A percentile compares a stretch with the other conserved stretches of the same genome.
Evolutionary conservation across 257 asterid genomes (phyloP).

Genomic region (Anisodus acutangulus): DNA sequence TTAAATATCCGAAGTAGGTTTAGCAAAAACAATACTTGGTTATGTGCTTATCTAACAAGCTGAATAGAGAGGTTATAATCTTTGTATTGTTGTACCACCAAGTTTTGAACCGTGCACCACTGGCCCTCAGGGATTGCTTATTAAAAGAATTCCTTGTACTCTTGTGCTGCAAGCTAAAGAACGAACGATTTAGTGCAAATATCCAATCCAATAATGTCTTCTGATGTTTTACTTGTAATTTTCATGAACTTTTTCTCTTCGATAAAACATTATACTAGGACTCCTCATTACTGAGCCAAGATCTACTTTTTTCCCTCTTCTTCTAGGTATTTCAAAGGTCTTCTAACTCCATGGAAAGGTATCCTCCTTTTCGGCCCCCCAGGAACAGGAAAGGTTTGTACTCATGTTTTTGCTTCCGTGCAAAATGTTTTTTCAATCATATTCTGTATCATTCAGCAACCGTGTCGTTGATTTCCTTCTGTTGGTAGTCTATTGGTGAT

Average conservation of each 20-base stretch:
- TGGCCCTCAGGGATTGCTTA: background rate
- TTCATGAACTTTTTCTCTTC: background rate
- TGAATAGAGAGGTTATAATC: background rate
- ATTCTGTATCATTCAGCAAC: background rate
- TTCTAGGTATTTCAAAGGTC: slow-evolving; percentile 92
- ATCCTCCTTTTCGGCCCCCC: slow-evolving; percentile 99
- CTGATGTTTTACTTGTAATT: slow-evolving; percentile 3
- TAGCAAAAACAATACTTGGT: slow-evolving; percentile 27
- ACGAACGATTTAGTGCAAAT: background rate
- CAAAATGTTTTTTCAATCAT: slow-evolving; percentile 7
- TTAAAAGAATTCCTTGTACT: background rate
- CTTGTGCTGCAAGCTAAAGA: slow-evolving; percentile 14
- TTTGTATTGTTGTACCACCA: background rate
- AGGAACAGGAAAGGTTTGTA: slow-evolving; percentile 97
- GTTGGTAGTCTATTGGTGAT: background rate
- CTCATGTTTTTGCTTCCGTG: slow-evolving; percentile 23
- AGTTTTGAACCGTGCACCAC: background rate
- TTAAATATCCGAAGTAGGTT: slow-evolving; percentile 92
- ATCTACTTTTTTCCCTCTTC: slow-evolving; percentile 31
- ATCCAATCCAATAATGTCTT: slow-evolving; percentile 17
- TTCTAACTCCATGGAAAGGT: slow-evolving; percentile 98
- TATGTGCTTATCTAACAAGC: slow-evolving; percentile 24
- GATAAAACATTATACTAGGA: background rate
- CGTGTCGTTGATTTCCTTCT: background rate
- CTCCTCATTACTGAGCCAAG: slow-evolving; percentile 24